phyloP scores from a whole-genome alignment of 108 stramenopile species.

The Aurantiochytrium sp. region DNA sequence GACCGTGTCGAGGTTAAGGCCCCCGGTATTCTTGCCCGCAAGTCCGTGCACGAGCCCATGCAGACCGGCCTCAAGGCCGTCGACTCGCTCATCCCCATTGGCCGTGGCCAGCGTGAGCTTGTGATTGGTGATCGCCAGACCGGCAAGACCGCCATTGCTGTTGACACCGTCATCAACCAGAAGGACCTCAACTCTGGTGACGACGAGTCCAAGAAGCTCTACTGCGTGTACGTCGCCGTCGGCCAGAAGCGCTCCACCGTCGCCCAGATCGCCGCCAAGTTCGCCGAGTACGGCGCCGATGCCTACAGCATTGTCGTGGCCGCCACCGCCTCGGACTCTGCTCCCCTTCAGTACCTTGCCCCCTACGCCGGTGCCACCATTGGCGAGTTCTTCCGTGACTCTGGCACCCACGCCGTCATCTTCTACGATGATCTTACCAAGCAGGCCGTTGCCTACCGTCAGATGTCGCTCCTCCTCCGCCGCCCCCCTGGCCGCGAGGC shows the following conservation, averaged over 20 bases:
- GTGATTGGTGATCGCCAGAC: slow-evolving; percentile 92
- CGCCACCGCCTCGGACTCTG: slow-evolving; percentile 97
- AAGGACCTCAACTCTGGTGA: slow-evolving; percentile 88
- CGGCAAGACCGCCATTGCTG: slow-evolving; percentile 99
- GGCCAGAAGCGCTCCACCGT: slow-evolving; percentile 99
- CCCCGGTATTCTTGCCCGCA: slow-evolving; percentile 97
- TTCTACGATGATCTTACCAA: slow-evolving; percentile 99
- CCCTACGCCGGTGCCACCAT: slow-evolving; percentile 98
- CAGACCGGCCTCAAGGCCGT: slow-evolving; percentile 99
- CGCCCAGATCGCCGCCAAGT: slow-evolving; percentile 95
- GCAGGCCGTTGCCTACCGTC: slow-evolving; percentile 98
- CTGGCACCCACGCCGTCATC: slow-evolving; percentile 98
- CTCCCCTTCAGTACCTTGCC: slow-evolving; percentile 98
- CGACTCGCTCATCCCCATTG: slow-evolving; percentile 98
- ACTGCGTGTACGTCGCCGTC: slow-evolving; percentile 99
- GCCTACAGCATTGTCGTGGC: slow-evolving; percentile 95
- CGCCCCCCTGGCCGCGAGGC: slow-evolving; percentile 99
- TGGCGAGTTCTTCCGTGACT: slow-evolving; percentile 99
- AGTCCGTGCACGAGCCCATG: slow-evolving; percentile 98
- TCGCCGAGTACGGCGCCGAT: slow-evolving; percentile 94
- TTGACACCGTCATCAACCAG: slow-evolving; percentile 99
- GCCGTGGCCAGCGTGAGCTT: slow-evolving; percentile 82
- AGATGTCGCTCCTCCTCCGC: slow-evolving; percentile 99
- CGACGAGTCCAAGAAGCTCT: slow-evolving; percentile 68
- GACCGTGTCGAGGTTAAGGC: slow-evolving; percentile 99